Evolutionary conservation across 306 rosid species (phyloP), one percentile per base, ranked within the genome.

Genomic region (Coriaria nepalensis): DNA sequence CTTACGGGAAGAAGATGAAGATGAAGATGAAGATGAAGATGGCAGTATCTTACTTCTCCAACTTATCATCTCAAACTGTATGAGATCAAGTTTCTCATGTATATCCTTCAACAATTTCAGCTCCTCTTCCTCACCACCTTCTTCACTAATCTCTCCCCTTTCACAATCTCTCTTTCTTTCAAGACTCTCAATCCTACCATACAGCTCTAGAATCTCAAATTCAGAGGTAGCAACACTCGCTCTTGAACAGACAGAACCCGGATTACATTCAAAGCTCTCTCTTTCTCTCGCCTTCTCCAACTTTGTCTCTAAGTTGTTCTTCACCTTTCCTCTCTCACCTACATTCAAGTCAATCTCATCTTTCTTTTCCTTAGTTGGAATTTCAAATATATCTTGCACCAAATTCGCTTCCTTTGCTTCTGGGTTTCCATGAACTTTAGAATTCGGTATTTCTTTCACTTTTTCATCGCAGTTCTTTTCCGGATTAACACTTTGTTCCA

Each of bases 331-430:
- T 13, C 43, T 45, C 32, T 66, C 86, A 58, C 56, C 69, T 63
- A 51, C 49, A 55, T 54, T 9, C 13, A 63, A 52, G 43, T 44
- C 68, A 4, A 20, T 20, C 29, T 20, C 29, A 20, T 20, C 29
- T 20, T 20, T 20, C 29, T 20, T 20, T 20, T 20, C 29, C 29
- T 20, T 20, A 3, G 29, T 69, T 33, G 94, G 87, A 44, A 82
- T 86, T 71, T 86, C 96, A 36, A 73, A 82, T 15, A 92, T 76
- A 68, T 92, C 98, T 55, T 79, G 81, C 29, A 87, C 58, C 33
- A 60, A 69, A 35, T 60, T 68, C 7, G 64, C 40, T 50, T 57
- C 33, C 5, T 79, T 59, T 35, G 72, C 50, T 6, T 15, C 52
- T 47, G 55, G 20, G 55, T 44, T 32, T 52, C 38, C 71, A 35